Conservation (phyloP, 169 alveolate genomes). For the Cytauxzoon felis region DNA sequence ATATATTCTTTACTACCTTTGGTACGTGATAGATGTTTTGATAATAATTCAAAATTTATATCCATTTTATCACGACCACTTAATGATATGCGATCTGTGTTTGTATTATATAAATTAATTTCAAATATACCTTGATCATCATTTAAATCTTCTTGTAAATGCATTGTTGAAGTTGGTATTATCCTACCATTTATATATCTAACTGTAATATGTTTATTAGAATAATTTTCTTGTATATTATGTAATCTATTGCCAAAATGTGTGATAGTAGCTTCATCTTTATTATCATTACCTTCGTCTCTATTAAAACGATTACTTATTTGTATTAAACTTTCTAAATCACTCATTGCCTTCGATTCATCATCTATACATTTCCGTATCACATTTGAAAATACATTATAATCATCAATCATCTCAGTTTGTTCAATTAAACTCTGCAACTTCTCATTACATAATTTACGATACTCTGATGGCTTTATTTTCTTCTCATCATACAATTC, state of each 20-base stretch:
- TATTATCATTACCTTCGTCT: not conserved
- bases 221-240: not conserved
- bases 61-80: constrained; percentile 25
- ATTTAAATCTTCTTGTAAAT: constrained; percentile 1
- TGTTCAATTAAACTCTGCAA: not conserved
- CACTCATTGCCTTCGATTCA: constrained; percentile 12
- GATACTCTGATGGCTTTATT: not conserved
- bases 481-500: not conserved
- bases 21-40: constrained; percentile 11
- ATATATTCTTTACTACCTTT: constrained; percentile 25
- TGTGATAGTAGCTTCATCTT: too few relatives aligned
- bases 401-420: not conserved
- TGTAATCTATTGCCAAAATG: not conserved
- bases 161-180: constrained; percentile 14
- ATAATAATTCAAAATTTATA: constrained; percentile 20
- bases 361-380: not conserved
- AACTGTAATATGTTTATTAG: not conserved
- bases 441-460: constrained; percentile 4
- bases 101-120: not conserved
- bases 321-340: not conserved
- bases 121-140: not conserved
- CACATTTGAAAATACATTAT: not conserved
- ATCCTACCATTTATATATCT: constrained; percentile 4
- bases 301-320: not conserved
- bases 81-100: not conserved